phyloP scores from a whole-genome alignment of 768 basidiomycete genomes.

The Termitomyces sp. region DNA sequence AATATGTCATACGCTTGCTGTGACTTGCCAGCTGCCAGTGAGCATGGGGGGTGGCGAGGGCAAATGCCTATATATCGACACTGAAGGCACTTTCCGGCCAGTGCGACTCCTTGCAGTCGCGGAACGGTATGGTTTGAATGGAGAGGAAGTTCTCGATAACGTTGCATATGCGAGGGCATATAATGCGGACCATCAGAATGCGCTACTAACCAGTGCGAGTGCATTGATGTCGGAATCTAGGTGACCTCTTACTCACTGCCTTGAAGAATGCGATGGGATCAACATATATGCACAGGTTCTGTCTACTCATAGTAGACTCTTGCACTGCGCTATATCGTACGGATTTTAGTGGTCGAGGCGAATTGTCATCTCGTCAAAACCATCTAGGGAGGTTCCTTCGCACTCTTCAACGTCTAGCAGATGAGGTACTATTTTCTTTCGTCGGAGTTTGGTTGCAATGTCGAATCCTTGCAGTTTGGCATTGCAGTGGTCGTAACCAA shows the following conservation, averaged over 20 bases:
- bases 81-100: conserved; percentile 98
- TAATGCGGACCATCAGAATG: conserved; percentile 95
- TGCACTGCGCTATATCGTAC: conserved; percentile 94
- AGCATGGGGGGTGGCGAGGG: conserved; percentile 99
- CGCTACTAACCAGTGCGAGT: conserved; percentile 84
- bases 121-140: conserved; percentile 93
- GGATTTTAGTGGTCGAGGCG: conserved; percentile 93
- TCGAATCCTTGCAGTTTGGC: conserved; percentile 61
- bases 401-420: conserved; percentile 88
- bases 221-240: conserved; percentile 99
- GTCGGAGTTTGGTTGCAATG: conserved; percentile 11
- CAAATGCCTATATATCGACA: conserved; percentile 98
- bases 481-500: conserved; percentile 97
- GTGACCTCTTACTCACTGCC: conserved; percentile 34
- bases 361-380: conserved; percentile 90
- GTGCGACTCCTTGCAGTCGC: conserved; percentile 92
- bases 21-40: conserved; percentile 95
- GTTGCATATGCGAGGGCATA: conserved; percentile 98
- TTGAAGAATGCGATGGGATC: conserved; percentile 2
- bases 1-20: conserved; percentile 95
- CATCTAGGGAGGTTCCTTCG: conserved; percentile 95
- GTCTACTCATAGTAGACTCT: conserved; percentile 93
- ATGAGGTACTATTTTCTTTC: conserved; percentile 60
- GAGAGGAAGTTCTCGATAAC: conserved; percentile 97
- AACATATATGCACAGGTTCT: conserved; percentile 58